These are phyloP conservation scores for Brachypodium distachyon DNA, from an alignment of 202 grass and related monocot genomes.

Conservation along the genomic window DNA sequence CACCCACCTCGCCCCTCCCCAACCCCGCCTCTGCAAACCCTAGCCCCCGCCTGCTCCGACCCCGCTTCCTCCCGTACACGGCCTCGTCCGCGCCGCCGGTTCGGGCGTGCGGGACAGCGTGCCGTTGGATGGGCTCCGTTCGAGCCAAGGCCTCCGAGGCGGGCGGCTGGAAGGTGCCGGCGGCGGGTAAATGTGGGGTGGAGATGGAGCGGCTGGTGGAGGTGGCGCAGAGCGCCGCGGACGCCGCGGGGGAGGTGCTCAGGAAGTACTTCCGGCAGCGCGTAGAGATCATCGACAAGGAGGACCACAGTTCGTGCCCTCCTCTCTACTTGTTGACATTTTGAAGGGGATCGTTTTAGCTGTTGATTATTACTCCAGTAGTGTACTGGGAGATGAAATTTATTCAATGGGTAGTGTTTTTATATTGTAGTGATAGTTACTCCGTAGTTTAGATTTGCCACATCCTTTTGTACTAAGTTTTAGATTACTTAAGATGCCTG, in stretches of 20 bases:
- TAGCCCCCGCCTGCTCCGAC: background rate
- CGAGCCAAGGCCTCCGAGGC: background rate
- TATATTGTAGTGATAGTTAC: background rate
- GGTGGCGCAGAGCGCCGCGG: constrained; percentile 54
- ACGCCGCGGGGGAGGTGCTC: constrained; percentile 55
- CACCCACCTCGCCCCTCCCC: background rate
- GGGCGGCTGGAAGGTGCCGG: background rate
- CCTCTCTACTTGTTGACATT: background rate
- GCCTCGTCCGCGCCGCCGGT: background rate
- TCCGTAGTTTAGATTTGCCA: background rate
- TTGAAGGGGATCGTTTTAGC: background rate
- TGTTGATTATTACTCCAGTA: background rate
- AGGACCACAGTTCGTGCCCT: constrained; percentile 54
- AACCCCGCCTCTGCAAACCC: constrained; percentile 7
- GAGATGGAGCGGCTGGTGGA: constrained; percentile 47
- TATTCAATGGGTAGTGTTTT: background rate
- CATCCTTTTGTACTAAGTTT: background rate
- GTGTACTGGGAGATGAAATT: background rate
- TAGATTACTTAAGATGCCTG: background rate
- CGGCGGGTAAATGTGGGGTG: background rate
- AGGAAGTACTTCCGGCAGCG: constrained; percentile 74
- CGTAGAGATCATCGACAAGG: constrained; percentile 77
- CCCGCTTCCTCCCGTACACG: background rate
- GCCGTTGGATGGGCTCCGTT: constrained; percentile 3
- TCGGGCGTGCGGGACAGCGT: background rate